Percentiles rank a stretch among this genome's conserved stretches.
phyloP scores from a whole-genome alignment of 2,329 filamentous ascomycete species.

The Colletotrichum eleusines region DNA sequence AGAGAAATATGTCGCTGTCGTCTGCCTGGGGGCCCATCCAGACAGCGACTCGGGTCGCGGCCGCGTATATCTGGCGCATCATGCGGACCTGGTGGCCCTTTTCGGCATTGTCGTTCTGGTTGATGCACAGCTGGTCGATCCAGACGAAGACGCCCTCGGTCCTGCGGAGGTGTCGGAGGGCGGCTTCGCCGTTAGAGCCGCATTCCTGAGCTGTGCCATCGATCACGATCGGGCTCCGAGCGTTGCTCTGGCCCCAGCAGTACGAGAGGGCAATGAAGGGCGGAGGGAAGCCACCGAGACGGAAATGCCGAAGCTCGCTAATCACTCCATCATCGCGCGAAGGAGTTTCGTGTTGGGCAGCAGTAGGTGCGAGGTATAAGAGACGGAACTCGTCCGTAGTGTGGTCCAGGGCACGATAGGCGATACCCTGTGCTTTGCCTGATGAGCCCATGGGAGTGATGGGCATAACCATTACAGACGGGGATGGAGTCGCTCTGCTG shows the following conservation, averaged over 20 bases:
- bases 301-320: neutral
- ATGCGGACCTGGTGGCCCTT: conserved; percentile 30
- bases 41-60: conserved; percentile 22
- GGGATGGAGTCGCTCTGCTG: neutral
- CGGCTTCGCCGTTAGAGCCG: conserved; percentile 12
- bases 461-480: neutral
- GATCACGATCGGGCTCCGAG: neutral
- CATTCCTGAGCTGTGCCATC: neutral
- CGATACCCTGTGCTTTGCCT: neutral
- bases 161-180: conserved; percentile 21
- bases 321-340: neutral
- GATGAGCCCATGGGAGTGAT: neutral
- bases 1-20: conserved; percentile 5
- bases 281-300: neutral
- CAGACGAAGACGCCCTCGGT: conserved; percentile 12
- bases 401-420: neutral
- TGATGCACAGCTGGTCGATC: conserved; percentile 31
- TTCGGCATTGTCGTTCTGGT: conserved; percentile 24
- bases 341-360: neutral
- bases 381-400: conserved; percentile 16
- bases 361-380: conserved; percentile 5
- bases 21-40: conserved; percentile 19
- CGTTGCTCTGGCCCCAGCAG: conserved; percentile 9
- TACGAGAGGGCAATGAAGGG: conserved; percentile 23
- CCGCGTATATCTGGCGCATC: conserved; percentile 28